These are phyloP conservation scores for Rhododendron ovatum DNA, from an alignment of 148 eudicot genomes.

Conservation along the genomic window DNA sequence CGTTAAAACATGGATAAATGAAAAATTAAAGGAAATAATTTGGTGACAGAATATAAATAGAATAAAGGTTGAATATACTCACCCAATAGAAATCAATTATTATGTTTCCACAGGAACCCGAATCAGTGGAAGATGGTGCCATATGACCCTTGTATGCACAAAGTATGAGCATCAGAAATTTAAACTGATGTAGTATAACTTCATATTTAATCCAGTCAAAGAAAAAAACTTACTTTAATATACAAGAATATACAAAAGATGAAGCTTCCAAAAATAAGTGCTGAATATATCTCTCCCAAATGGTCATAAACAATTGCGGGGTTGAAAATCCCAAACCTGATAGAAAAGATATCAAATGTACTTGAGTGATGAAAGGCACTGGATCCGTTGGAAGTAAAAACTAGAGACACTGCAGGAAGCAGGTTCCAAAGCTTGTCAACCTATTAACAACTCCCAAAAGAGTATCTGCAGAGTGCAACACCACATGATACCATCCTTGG, in stretches of 20 bases:
- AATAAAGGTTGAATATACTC: constrained; percentile 22
- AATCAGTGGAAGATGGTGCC: constrained; percentile 91
- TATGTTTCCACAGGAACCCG: constrained; percentile 85
- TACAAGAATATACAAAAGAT: constrained; percentile 76
- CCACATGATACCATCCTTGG: neutral
- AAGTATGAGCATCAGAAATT: constrained; percentile 22
- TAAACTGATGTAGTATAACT: neutral
- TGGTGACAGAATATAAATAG: neutral
- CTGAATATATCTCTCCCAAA: constrained; percentile 88
- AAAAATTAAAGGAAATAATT: neutral
- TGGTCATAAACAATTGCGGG: constrained; percentile 88
- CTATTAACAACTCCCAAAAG: neutral
- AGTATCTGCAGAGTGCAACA: neutral
- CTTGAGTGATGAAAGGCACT: neutral
- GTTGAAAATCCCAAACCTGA: constrained; percentile 84
- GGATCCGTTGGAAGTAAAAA: neutral
- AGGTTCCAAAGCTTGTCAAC: neutral
- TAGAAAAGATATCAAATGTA: neutral
- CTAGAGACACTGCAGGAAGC: neutral
- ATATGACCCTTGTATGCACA: constrained; percentile 60
- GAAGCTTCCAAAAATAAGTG: constrained; percentile 90
- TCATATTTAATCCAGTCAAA: neutral
- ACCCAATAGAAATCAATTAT: constrained; percentile 98
- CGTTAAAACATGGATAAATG: neutral
- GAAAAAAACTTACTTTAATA: constrained; percentile 53